Base-by-base conservation (phyloP, 192 early-diverging fungal genomes). In the Phycomyces blakesleeanus region DNA sequence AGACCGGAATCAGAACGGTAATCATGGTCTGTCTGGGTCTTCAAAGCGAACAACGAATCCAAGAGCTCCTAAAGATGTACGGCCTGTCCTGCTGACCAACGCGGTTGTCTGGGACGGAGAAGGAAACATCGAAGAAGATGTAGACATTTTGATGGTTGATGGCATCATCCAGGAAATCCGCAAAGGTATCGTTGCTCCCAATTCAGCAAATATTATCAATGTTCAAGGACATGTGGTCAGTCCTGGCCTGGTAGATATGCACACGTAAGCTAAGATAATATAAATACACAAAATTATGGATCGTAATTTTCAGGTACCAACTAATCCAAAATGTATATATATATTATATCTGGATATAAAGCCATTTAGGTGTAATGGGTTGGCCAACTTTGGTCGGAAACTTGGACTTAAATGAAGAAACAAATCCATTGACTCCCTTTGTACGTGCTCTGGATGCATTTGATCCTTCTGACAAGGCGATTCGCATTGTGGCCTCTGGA, bases 361-460 rank as follows among this genome's bases (percentile, higher is more conserved):
- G 83, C 21, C 91, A 93, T 72, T 63, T 81, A 14, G 91, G 91
- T 8, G 69, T 89, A 1, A 73, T 68, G 44, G 83, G 81, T 0
- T 90, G 84, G 85, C 91, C 91, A 4, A 57, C 22, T 5, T 69
- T 90, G 47, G 41, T 16, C 0, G 88, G 66, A 0, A 83, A 69
- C 0, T 15, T 20, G 7, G 91, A 93, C 64, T 76, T 72, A 12
- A 93, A 91, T 69, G 91, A 93, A 64, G 74, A 77, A 58, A 81
- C 78, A 16, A 66, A 80, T 15, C 83, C 86, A 1, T 27, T 78
- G 26, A 75, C 83, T n/a, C 86, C 90, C 25, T 83, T 83, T 56
- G 70, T 89, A n/a, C 74, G 87, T 26, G 72, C 81, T 1, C 56
- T 89, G 21, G 90, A 92, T 56, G 85, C 77, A 5, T 83, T 92